Evolutionary conservation across 2,329 filamentous ascomycete genomes (phyloP), one percentile per base, ranked within the genome.

Genomic region (Cladophialophora carrionii): DNA sequence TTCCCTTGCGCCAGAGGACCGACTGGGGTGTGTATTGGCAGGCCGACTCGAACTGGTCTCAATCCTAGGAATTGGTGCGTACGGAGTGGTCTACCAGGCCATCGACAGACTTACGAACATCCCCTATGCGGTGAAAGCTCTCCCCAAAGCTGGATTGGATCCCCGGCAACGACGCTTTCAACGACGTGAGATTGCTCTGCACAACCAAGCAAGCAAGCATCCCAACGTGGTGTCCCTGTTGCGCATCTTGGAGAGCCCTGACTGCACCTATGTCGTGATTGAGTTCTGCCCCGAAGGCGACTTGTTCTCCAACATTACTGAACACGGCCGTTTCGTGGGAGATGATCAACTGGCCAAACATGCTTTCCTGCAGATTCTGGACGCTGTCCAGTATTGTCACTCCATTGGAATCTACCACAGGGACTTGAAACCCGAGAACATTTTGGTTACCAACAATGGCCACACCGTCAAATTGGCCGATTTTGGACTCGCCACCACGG

Each of bases 221-320:
- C 88, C 88, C 74, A 97, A 97, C 77, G 91, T 99, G 69, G 92
- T 98, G 67, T 95, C 92, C 72, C 87, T 99, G 83, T 84, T 92
- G 72, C 93, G 95, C 83, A 96, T 98, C 75, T 87, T 98, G 82
- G 92, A 96, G 78, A 89, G 90, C 74, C 83, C 86, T 67, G 92
- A 97, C 78, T 97, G 92, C 84, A 96, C 93, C 70, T 98, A 92
- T 79, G 94, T 98, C 73, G 90, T 99, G 71, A 85, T 99, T 77
- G 95, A 99, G 78, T 98, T 93, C 78, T 98, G 94, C 81, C 92
- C 92, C 6, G 95, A 98, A 78, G 95, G 95, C 75, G 95, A 99
- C 77, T 81, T 99, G 70, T 99, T 99, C 80, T 90, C 90, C 77
- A 97, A 96, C 81, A 99, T 99, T 80, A 98, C 95, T 68, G 94